Evolutionary conservation across 441 rosid genomes (phyloP).

Genomic region (Manihot esculenta): DNA sequence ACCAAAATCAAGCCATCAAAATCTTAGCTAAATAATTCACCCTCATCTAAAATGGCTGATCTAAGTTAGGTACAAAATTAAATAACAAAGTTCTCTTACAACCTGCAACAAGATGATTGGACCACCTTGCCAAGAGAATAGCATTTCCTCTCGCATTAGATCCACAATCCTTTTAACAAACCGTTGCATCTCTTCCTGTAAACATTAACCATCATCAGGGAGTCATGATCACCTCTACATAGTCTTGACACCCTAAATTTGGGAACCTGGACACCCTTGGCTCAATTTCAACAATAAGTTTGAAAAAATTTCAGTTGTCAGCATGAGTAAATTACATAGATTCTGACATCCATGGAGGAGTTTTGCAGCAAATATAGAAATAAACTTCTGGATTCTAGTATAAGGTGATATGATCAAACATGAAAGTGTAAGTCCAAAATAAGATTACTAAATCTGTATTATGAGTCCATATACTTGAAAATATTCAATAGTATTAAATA

Average conservation of each 20-base stretch:
- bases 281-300: slow-evolving; percentile 1
- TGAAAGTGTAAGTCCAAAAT: background rate
- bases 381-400: background rate
- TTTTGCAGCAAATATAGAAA: background rate
- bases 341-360: background rate
- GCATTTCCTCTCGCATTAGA: slow-evolving; percentile 59
- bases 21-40: background rate
- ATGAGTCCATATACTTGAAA: background rate
- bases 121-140: slow-evolving; percentile 91
- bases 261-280: background rate
- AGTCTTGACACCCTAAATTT: background rate
- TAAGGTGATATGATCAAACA: slow-evolving; percentile 2
- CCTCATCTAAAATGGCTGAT: slow-evolving; percentile 2
- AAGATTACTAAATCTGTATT: background rate
- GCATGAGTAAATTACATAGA: background rate
- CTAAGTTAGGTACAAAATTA: slow-evolving; percentile 5
- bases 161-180: slow-evolving; percentile 66
- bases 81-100: slow-evolving; percentile 20
- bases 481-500: too few species aligned
- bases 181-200: slow-evolving; percentile 66
- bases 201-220: slow-evolving; percentile 16
- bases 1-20: background rate
- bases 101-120: slow-evolving; percentile 92
- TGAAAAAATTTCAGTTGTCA: slow-evolving; percentile 2
- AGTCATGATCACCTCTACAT: slow-evolving; percentile 20